phyloP scores from a whole-genome alignment of 345 rosid genomes.

The Pugionium cornutum region DNA sequence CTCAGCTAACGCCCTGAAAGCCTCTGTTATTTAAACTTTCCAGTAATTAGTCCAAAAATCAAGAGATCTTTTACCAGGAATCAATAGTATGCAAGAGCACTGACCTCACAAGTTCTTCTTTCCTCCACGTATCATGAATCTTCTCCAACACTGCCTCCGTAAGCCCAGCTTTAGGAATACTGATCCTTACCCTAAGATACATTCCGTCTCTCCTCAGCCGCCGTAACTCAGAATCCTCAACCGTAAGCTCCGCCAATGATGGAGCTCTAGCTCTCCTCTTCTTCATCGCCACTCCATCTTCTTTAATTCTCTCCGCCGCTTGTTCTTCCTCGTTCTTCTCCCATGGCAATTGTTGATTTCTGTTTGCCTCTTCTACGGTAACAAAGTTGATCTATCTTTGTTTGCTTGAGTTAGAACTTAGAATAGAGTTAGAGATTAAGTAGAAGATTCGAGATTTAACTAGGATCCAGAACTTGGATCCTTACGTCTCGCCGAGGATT shows the following conservation, averaged over 20 bases:
- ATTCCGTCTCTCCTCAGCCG: conserved; percentile 78
- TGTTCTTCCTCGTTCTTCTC: conserved; percentile 53
- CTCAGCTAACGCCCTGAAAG: not conserved
- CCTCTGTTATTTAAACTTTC: not conserved
- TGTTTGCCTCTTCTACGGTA: no score
- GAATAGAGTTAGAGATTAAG: no score
- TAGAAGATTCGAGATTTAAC: no score
- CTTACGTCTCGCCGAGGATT: no score
- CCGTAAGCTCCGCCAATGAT: conserved; percentile 81
- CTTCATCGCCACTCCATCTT: conserved; percentile 40
- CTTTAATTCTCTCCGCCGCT: conserved; percentile 32
- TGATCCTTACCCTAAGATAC: conserved; percentile 79
- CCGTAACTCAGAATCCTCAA: conserved; percentile 85
- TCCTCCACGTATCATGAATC: conserved; percentile 94
- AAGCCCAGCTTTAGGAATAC: conserved; percentile 84
- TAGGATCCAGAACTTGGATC: no score
- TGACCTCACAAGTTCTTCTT: conserved; percentile 88
- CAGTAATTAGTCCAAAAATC: not conserved
- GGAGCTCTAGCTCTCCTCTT: conserved; percentile 68
- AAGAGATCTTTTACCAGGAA: conserved; percentile 9
- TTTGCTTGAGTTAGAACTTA: no score
- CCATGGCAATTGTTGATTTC: conserved; percentile 47
- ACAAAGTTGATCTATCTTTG: no score
- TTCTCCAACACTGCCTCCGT: conserved; percentile 80
- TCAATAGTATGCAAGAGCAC: conserved; percentile 19